phyloP scores from a whole-genome alignment of 495 filamentous ascomycete genomes.

The Tuber magnatum region DNA sequence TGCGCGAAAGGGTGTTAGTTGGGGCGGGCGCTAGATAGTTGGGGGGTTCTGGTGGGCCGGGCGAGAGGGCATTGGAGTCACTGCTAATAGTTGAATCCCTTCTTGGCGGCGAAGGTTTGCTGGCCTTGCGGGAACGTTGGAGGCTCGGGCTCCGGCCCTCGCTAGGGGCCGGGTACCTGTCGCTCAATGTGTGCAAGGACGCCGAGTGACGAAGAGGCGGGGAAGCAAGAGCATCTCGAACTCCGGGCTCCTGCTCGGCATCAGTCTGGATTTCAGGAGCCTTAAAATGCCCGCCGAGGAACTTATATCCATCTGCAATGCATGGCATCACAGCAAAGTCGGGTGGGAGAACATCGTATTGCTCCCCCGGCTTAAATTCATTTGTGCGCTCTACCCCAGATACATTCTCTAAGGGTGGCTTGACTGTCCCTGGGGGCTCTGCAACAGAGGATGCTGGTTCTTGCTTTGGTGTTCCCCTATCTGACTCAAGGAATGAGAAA shows the following conservation, averaged over 20 bases:
- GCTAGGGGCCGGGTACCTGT: slow-evolving; percentile 12
- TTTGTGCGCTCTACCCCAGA: slow-evolving; percentile 21
- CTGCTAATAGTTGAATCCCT: slow-evolving; percentile 23
- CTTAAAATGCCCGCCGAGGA: slow-evolving; percentile 32
- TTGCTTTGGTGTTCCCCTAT: slow-evolving; percentile 8
- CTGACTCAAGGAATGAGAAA: slow-evolving; percentile 30
- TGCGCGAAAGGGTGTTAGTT: slow-evolving; percentile 26
- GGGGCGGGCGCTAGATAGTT: slow-evolving; percentile 12
- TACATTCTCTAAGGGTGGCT: slow-evolving; percentile 20
- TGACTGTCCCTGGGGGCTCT: slow-evolving; percentile 10
- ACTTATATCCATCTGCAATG: slow-evolving; percentile 16
- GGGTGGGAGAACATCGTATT: slow-evolving; percentile 17
- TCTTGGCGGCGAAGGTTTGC: slow-evolving; percentile 24
- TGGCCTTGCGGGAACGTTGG: slow-evolving; percentile 37
- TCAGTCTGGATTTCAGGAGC: slow-evolving; percentile 20
- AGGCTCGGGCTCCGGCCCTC: slow-evolving; percentile 28
- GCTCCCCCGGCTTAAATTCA: slow-evolving; percentile 27
- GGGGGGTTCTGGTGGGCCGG: slow-evolving; percentile 16
- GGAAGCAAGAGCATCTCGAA: slow-evolving; percentile 18
- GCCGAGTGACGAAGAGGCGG: slow-evolving; percentile 27
- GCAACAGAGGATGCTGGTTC: slow-evolving; percentile 14
- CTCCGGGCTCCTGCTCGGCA: slow-evolving; percentile 15
- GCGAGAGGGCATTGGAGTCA: slow-evolving; percentile 19
- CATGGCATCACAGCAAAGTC: slow-evolving; percentile 36
- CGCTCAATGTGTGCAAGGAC: slow-evolving; percentile 33